These are phyloP conservation scores for Amanita thiersii DNA, from an alignment of 768 basidiomycete genomes.

Conservation along the genomic window DNA sequence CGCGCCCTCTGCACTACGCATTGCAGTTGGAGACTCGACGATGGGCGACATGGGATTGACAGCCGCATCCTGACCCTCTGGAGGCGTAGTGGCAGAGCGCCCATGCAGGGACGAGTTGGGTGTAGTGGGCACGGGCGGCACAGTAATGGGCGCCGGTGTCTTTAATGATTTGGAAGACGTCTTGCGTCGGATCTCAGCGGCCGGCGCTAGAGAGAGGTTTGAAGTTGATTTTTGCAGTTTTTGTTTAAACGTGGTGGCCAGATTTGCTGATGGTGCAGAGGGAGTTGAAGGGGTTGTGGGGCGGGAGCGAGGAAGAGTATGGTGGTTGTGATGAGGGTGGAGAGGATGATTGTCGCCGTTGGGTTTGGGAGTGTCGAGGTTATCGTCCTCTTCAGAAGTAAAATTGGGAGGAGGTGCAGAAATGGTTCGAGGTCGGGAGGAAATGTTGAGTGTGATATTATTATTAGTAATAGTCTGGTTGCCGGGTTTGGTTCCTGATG, in stretches of 20 bases:
- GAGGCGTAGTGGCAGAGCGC: conserved; percentile 11
- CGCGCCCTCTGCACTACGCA: conserved; percentile 14
- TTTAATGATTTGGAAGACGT: conserved; percentile 15
- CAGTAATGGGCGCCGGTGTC: conserved; percentile 7
- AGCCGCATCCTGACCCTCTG: neutral
- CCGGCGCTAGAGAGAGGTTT: conserved; percentile 8
- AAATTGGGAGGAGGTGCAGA: conserved; percentile 10
- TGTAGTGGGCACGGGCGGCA: conserved; percentile 11
- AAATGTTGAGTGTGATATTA: neutral
- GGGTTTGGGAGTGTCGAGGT: conserved; percentile 5
- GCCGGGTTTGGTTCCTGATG: neutral
- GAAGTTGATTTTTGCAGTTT: conserved; percentile 5
- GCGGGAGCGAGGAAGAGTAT: neutral
- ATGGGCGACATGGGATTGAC: conserved; percentile 22
- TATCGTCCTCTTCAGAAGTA: conserved; percentile 4
- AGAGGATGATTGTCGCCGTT: neutral
- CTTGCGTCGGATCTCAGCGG: conserved; percentile 12
- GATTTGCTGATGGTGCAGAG: conserved; percentile 8
- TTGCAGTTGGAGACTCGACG: conserved; percentile 38
- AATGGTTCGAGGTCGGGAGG: conserved; percentile 4
- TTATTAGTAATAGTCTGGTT: neutral
- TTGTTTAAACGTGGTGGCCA: conserved; percentile 1
- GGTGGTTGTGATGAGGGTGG: too few relatives aligned
- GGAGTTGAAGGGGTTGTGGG: conserved; percentile 8
- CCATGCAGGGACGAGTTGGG: neutral